A percentile compares a stretch with the other conserved stretches of the same genome.
These are phyloP conservation scores for Fraxinus latifolia DNA, from an alignment of 305 asterid genomes.

Conservation along the genomic window DNA sequence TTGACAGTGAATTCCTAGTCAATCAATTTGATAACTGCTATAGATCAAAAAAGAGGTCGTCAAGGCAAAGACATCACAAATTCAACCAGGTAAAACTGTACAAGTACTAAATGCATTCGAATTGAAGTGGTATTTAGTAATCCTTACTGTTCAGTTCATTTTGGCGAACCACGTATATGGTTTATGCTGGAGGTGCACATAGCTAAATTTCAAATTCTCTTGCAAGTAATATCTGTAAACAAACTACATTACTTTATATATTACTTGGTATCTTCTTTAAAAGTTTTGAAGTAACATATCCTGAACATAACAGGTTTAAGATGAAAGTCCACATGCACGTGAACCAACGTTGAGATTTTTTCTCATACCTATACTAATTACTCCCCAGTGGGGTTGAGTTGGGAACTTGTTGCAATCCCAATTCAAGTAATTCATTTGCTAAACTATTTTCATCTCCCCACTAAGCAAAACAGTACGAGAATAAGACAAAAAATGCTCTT, in stretches of 20 bases:
- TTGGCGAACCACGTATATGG: not conserved
- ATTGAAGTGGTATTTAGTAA: not conserved
- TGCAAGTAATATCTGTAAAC: not conserved
- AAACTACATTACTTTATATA: not conserved
- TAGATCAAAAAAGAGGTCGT: not conserved
- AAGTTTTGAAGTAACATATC: not conserved
- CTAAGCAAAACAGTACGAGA: not conserved
- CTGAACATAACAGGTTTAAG: not conserved
- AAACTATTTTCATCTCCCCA: not conserved
- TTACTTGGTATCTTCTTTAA: not conserved
- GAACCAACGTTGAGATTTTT: not conserved
- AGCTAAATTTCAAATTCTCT: not conserved
- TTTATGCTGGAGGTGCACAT: not conserved
- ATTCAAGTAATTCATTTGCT: not conserved
- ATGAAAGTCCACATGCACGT: not conserved
- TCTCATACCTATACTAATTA: not conserved
- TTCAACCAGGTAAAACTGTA: not conserved
- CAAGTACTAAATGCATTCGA: not conserved
- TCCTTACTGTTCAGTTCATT: not conserved
- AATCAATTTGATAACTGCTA: not conserved
- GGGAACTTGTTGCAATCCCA: not conserved
- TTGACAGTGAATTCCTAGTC: not conserved
- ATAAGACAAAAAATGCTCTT: not conserved
- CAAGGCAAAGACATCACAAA: not conserved
- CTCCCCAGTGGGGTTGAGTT: not conserved